Percentiles rank a stretch among this genome's conserved stretches.
Evolutionary conservation across 2,329 filamentous ascomycete genomes (phyloP).

Genomic region (Claviceps lovelessii): DNA sequence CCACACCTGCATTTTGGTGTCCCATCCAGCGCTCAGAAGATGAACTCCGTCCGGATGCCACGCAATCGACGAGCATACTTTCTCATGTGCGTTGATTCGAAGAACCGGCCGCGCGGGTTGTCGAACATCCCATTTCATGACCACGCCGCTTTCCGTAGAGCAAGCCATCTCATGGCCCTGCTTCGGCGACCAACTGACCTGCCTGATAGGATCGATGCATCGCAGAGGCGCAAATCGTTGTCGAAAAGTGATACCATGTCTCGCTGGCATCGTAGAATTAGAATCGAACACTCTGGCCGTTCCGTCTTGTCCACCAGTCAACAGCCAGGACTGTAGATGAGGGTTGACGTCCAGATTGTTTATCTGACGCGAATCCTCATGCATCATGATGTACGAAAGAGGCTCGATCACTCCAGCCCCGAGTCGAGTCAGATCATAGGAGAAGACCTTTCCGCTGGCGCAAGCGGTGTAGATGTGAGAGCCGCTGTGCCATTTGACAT

Average conservation of each 20-base stretch:
- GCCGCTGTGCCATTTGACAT: slow-evolving; percentile 44
- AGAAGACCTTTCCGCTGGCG: slow-evolving; percentile 49
- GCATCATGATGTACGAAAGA: slow-evolving; percentile 41
- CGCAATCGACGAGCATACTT: slow-evolving; percentile 42
- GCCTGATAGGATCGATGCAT: slow-evolving; percentile 33
- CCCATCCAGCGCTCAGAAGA: slow-evolving; percentile 46
- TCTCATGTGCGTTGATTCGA: slow-evolving; percentile 47
- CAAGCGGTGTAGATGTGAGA: slow-evolving; percentile 48
- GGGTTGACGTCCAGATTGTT: slow-evolving; percentile 51
- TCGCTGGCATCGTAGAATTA: slow-evolving; percentile 29
- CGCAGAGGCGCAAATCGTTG: slow-evolving; percentile 27
- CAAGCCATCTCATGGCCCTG: slow-evolving; percentile 49
- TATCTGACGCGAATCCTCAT: slow-evolving; percentile 49
- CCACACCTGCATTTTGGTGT: slow-evolving; percentile 51
- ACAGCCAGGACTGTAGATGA: slow-evolving; percentile 39
- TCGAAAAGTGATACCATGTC: slow-evolving; percentile 36
- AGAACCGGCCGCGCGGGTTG: slow-evolving; percentile 38
- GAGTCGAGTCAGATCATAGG: slow-evolving; percentile 43
- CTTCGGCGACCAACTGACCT: slow-evolving; percentile 51
- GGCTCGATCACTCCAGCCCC: slow-evolving; percentile 29
- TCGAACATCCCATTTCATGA: slow-evolving; percentile 51
- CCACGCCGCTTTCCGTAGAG: slow-evolving; percentile 45
- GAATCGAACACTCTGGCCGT: slow-evolving; percentile 48
- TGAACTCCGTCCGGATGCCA: slow-evolving; percentile 59
- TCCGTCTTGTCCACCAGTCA: slow-evolving; percentile 51